Evolutionary conservation across 1,284 basidiomycete species (phyloP).

Genomic region (Agroathelia rolfsii): DNA sequence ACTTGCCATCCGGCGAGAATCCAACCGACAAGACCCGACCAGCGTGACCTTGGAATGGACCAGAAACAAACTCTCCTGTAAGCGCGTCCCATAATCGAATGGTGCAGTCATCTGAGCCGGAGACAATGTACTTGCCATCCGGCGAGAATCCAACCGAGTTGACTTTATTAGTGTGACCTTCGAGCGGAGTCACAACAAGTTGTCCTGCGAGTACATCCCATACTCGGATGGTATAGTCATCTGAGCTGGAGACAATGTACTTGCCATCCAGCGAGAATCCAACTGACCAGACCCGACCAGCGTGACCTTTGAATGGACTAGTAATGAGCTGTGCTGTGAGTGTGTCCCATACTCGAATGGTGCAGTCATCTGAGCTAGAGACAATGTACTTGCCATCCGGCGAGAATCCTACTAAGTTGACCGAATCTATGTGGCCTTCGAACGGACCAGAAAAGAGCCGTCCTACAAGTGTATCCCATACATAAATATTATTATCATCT

Average conservation of each 20-base stretch:
- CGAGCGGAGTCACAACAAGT: conserved; percentile 1
- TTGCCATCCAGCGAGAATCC: conserved; percentile 5
- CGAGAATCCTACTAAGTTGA: conserved; percentile 8
- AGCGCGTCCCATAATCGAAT: conserved; percentile 12
- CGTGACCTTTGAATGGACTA: conserved; percentile 3
- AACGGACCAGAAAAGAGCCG: conserved; percentile 9
- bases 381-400: conserved; percentile 8
- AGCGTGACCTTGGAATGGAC: conserved; percentile 8
- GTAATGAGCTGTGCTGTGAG: conserved; percentile 11
- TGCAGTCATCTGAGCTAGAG: conserved; percentile 20
- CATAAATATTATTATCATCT: conserved; percentile 6
- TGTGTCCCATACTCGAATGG: conserved; percentile 22
- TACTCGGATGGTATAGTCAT: conserved; percentile 3
- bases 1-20: conserved; percentile 12
- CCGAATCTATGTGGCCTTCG: conserved; percentile 13
- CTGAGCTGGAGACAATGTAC: conserved; percentile 4
- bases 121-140: conserved; percentile 10
- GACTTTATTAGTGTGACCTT: conserved; percentile 9
- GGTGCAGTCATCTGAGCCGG: conserved; percentile 10
- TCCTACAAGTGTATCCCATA: conserved; percentile 10
- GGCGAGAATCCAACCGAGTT: conserved; percentile 12
- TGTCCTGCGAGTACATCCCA: conserved; percentile 9
- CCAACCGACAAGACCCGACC: conserved; percentile 9
- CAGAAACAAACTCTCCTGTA: conserved; percentile 4
- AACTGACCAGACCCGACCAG: not conserved